Evolutionary conservation across 345 rosid genomes (phyloP).

Genomic region (Gynandropsis gynandra): DNA sequence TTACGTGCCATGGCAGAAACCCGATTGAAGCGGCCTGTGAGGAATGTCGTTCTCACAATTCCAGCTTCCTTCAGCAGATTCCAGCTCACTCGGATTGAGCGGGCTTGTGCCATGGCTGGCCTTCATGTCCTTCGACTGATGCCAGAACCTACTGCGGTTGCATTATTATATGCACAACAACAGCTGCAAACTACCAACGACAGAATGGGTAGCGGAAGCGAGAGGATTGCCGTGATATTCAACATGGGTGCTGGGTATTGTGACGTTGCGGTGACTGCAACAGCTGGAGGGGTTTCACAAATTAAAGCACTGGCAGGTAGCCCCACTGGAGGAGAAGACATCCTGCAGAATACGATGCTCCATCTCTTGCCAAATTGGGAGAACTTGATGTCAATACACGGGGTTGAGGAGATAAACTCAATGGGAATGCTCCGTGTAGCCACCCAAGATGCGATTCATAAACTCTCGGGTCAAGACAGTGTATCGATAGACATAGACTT

Average conservation of each 20-base stretch:
- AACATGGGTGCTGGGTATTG: constrained; percentile 88
- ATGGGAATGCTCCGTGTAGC: constrained; percentile 65
- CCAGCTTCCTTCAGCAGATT: constrained; percentile 84
- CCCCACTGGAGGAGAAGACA: constrained; percentile 76
- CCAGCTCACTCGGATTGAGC: constrained; percentile 67
- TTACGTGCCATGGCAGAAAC: constrained; percentile 66
- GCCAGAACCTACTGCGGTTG: constrained; percentile 89
- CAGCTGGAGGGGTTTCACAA: constrained; percentile 95
- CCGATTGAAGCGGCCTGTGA: constrained; percentile 61
- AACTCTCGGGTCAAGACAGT: constrained; percentile 40
- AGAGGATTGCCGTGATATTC: constrained; percentile 75
- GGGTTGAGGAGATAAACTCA: constrained; percentile 33
- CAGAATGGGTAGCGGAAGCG: constrained; percentile 72
- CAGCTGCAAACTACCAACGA: constrained; percentile 64
- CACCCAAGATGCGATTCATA: constrained; percentile 66
- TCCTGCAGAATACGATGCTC: constrained; percentile 61
- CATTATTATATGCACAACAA: constrained; percentile 79
- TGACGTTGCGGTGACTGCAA: constrained; percentile 72
- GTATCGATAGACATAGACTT: constrained; percentile 60
- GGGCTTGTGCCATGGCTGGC: constrained; percentile 93
- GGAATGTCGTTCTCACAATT: constrained; percentile 64
- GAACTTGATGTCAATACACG: constrained; percentile 33
- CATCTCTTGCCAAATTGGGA: constrained; percentile 47
- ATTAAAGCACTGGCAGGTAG: constrained; percentile 70
- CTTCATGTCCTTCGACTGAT: constrained; percentile 75